Base-by-base conservation (phyloP, 2,329 filamentous ascomycete genomes). In the Fusarium domesticum region DNA sequence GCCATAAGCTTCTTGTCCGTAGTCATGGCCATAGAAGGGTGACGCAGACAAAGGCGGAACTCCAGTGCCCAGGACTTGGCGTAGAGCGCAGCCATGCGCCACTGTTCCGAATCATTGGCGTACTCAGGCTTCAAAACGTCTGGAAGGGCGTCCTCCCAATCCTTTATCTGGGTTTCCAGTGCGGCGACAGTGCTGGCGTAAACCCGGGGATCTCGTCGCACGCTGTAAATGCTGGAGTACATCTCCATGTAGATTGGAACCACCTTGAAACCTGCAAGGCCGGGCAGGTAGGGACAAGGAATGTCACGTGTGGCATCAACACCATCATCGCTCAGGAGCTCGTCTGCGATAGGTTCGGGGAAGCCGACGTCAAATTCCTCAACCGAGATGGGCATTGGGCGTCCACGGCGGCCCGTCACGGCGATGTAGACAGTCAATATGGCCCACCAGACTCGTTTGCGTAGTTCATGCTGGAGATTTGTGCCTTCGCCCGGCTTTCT, bases 341-440 rank as follows among this genome's bases (percentile, higher is more conserved):
- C 83, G 61, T 95, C 89, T 18, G 84, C 74, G 23, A 91, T 75
- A 5, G 81, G 70, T 45, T 87, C 77, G 1, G 88, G 89, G 37
- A 89, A 79, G 49, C 89, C 87, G 28, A 87, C 80, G 57, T 95
- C 89, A 54, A 90, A 85, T 51, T 93, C 87, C 39, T 87, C 81
- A 4, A 83, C 70, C 10, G 81, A 78, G 37, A 93, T 77, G 2
- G 84, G 80, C 77, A 93, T 87, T 1, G 89, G 89, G 14, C 84
- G 76, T 15, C 89, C 89, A 28, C 91, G 78, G 45, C 87, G 87
- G 16, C 87, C 87, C 54, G 82, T 82, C 8, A 92, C 70, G n/a
- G 80, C 81, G 8, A 87, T 74, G 47, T 82, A 76, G 12, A 90
- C 73, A 5, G 77, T 72, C 32, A 90, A 67, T 10, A 91, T 74